Base-by-base conservation (phyloP, 805 yeast genomes). In the Candida andamanensis region DNA sequence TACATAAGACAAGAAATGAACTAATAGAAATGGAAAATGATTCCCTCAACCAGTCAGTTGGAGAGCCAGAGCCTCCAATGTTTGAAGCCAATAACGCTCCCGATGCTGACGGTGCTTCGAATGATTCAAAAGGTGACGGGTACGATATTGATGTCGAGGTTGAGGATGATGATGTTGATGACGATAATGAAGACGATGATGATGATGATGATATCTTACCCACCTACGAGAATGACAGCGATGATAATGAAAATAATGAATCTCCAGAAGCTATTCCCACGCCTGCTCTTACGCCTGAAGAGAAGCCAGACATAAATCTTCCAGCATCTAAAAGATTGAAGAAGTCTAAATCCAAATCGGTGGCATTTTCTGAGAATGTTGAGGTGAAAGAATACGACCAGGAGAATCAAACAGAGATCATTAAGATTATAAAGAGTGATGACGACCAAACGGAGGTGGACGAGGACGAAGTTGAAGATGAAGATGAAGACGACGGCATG, bases 331-430 rank as follows among this genome's bases (percentile, higher is more conserved):
- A 36, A 45, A 27, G 42, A 8, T 22, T 28, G 14, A 37, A 30
- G 17, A 40, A 27, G 17, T 43, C 60, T 2, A 47, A 46, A 19
- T 41, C 49, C 5, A 60, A 57, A 33, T 50, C 60, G 23, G 71
- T 64, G 6, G 69, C 69, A 17, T 64, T 64, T 35, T 56, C 67
- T 0, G 69, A 63, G 30, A 61, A 63, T 26, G 49, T 64, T 12
- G 63, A 64, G 41, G 51, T 64, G 18, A 64, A 64, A 37, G 71
- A 64, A 39, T 64, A 49, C 35, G 63, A 57, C 17, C 41, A 61
- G 6, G 70, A 63, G 28, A 66, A 60, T n/a, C 50, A 52, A 17
- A 41, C 51, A 4, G 51, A 47, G 17, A 39, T 30, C 7, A 45
- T 46, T 17, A 45, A 47, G 20, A 46, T 52, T 8, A 42, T 42